These are phyloP conservation scores for Malassezia cuniculi DNA, from an alignment of 1,284 basidiomycete genomes.

Conservation along the genomic window DNA sequence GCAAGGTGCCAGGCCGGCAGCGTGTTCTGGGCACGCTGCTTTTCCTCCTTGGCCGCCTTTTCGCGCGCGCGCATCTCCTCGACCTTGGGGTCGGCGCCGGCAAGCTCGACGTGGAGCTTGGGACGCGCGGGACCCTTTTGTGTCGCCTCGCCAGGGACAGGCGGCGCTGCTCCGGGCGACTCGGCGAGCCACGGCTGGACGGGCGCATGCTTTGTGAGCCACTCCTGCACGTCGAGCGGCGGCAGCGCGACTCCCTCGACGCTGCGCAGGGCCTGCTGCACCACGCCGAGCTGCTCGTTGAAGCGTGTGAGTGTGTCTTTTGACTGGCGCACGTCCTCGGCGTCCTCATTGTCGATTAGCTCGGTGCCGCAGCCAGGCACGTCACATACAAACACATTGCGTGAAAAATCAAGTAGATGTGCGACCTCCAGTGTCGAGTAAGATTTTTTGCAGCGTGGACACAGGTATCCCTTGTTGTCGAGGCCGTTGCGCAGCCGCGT, in stretches of 20 bases:
- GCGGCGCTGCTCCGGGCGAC: slow-evolving; percentile 7
- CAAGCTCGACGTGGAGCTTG: slow-evolving; percentile 34
- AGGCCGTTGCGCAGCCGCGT: slow-evolving; percentile 47
- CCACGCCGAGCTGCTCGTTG: slow-evolving; percentile 75
- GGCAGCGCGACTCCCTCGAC: slow-evolving; percentile 62
- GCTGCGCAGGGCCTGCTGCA: slow-evolving; percentile 71
- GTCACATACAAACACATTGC: slow-evolving; percentile 39
- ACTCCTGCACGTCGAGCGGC: slow-evolving; percentile 58
- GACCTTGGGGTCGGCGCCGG: slow-evolving; percentile 26
- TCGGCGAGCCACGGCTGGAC: slow-evolving; percentile 27
- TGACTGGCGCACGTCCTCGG: slow-evolving; percentile 65
- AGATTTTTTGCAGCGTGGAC: slow-evolving; percentile 70
- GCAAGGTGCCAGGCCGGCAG: slow-evolving; percentile 85
- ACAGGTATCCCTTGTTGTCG: slow-evolving; percentile 89
- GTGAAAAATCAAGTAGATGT: slow-evolving; percentile 59
- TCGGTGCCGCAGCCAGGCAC: slow-evolving; percentile 52
- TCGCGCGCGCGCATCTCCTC: slow-evolving; percentile 48
- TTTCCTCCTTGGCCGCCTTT: slow-evolving; percentile 28
- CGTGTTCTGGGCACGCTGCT: slow-evolving; percentile 62
- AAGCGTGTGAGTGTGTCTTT: slow-evolving; percentile 91
- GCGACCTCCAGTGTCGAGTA: slow-evolving; percentile 78
- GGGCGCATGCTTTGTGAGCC: slow-evolving; percentile 31
- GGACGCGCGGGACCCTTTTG: slow-evolving; percentile 17
- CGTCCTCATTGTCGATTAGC: slow-evolving; percentile 80
- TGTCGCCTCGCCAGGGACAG: too few relatives aligned